These are phyloP conservation scores for Hexamita inflata DNA, from an alignment of 208 protist genomes.

Conservation along the genomic window DNA sequence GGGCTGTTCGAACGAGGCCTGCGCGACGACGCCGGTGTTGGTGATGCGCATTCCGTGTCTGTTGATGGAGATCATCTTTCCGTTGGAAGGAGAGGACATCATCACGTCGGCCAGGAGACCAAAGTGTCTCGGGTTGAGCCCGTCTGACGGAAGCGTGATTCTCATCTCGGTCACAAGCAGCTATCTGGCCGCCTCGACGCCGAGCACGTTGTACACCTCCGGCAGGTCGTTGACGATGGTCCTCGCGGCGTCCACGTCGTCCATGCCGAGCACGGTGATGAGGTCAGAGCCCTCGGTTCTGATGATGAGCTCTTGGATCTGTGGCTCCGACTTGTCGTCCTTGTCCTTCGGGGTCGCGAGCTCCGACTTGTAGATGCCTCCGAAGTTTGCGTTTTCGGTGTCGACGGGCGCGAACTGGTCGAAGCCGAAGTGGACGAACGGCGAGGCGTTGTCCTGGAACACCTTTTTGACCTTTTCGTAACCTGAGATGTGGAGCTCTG, in stretches of 20 bases:
- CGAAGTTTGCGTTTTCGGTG: no score
- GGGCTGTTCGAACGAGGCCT: slow-evolving; percentile 97
- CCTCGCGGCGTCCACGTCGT: slow-evolving; percentile 69
- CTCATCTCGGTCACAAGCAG: slow-evolving; percentile 53
- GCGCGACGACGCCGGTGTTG: slow-evolving; percentile 83
- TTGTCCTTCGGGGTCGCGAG: slow-evolving; percentile 66
- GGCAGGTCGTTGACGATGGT: slow-evolving; percentile 89
- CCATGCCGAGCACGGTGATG: slow-evolving; percentile 64
- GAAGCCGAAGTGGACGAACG: no score
- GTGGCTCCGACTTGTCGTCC: slow-evolving; percentile 47
- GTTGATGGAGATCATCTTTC: slow-evolving; percentile 65
- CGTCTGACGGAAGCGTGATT: slow-evolving; percentile 61
- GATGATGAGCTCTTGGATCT: slow-evolving; percentile 48
- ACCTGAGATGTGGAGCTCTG: no score
- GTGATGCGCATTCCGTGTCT: slow-evolving; percentile 79
- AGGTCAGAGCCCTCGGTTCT: slow-evolving; percentile 88
- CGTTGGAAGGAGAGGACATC: slow-evolving; percentile 69
- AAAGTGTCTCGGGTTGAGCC: slow-evolving; percentile 95
- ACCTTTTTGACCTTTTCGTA: no score
- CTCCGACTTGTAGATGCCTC: no score
- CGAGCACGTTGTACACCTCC: slow-evolving; percentile 83
- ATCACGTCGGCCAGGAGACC: slow-evolving; percentile 90
- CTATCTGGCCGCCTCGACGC: slow-evolving; percentile 67
- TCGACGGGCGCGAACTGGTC: no score
- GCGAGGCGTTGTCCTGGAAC: no score